Evolutionary conservation across 75 land plant genomes (phyloP).

Genomic region (Gnetum montanum): DNA sequence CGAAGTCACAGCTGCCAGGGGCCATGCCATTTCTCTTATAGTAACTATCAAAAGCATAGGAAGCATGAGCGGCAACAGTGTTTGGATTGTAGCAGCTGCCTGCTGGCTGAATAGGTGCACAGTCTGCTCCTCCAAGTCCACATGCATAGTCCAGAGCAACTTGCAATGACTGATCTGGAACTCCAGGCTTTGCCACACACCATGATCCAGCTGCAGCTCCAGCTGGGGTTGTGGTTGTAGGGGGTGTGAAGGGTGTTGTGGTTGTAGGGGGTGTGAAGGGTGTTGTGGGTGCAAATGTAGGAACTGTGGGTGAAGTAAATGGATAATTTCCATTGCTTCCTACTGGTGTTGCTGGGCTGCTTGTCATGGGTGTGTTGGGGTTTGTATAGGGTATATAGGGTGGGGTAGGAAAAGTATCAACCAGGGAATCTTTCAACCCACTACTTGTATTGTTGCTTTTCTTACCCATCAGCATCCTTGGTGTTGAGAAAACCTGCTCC

Average conservation of each 20-base stretch:
- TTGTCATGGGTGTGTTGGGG: not conserved
- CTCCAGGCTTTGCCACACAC: slow-evolving; percentile 81
- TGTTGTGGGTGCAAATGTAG: not conserved
- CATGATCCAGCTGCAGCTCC: slow-evolving; percentile 12
- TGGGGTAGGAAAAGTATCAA: slow-evolving; percentile 3
- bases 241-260: not conserved
- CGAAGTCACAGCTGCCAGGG: slow-evolving; percentile 41
- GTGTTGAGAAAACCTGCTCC: not conserved
- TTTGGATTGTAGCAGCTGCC: slow-evolving; percentile 57
- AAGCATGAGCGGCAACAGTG: slow-evolving; percentile 47
- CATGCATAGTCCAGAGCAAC: slow-evolving; percentile 79
- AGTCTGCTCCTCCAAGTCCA: slow-evolving; percentile 72
- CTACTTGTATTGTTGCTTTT: not conserved
- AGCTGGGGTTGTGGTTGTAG: slow-evolving; percentile 3
- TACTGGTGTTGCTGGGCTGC: not conserved
- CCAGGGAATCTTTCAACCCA: not conserved
- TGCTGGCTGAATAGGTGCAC: slow-evolving; percentile 45
- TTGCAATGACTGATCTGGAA: slow-evolving; percentile 40
- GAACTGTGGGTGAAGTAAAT: not conserved
- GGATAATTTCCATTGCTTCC: not conserved
- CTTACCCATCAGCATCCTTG: not conserved
- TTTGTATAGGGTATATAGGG: slow-evolving; percentile 1
- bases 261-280: not conserved
- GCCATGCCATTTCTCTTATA: slow-evolving; percentile 34
- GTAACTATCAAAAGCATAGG: slow-evolving; percentile 80